These are phyloP conservation scores for Gentiana dahurica DNA, from an alignment of 257 asterid genomes.

Conservation along the genomic window DNA sequence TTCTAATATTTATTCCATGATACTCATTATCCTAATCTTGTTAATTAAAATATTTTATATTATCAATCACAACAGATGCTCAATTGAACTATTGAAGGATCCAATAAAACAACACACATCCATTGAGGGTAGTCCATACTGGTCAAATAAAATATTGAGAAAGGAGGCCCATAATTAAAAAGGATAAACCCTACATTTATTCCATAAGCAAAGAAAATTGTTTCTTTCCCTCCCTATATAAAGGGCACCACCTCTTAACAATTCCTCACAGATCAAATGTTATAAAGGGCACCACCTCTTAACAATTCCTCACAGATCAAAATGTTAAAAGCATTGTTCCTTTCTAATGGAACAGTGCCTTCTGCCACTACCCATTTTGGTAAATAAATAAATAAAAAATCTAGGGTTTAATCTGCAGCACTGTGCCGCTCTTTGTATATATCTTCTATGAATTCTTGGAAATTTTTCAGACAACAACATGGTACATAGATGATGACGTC, in stretches of 20 bases:
- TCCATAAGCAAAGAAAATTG: conserved; percentile 6
- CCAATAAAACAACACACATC: too few relatives aligned
- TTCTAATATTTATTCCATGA: too few relatives aligned
- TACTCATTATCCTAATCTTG: too few relatives aligned
- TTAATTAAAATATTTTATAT: too few relatives aligned
- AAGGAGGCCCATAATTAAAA: background rate
- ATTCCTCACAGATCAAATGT: conserved; percentile 8
- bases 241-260: background rate
- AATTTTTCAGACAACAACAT: background rate
- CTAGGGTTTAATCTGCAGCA: background rate
- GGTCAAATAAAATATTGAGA: too few relatives aligned
- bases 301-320: background rate
- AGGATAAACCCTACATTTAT: conserved; percentile 8
- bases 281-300: conserved; percentile 2
- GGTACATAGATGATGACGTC: background rate
- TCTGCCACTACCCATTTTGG: background rate
- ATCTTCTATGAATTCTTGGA: background rate
- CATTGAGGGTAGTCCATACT: too few relatives aligned
- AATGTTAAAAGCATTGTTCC: conserved; percentile 4
- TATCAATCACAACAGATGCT: too few relatives aligned
- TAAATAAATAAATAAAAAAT: too few relatives aligned
- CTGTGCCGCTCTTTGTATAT: too few relatives aligned
- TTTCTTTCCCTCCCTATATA: conserved; percentile 11
- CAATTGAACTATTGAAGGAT: too few relatives aligned
- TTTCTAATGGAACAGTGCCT: conserved; percentile 1